Conservation (phyloP, 805 yeast species). For the Saturnispora silvae region DNA sequence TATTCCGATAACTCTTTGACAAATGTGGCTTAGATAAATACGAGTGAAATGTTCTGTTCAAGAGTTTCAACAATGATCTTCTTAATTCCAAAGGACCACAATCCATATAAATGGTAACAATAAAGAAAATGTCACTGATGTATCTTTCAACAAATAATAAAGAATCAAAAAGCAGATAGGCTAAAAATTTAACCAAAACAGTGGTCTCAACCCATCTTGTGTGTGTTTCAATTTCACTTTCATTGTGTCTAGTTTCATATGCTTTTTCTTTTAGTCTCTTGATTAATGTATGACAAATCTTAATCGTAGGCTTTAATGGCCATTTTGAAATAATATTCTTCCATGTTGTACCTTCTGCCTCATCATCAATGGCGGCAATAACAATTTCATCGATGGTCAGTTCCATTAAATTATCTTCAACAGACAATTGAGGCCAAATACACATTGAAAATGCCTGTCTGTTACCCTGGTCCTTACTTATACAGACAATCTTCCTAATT, state of each 20-base stretch:
- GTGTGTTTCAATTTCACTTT: slow-evolving; percentile 37
- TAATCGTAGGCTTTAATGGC: slow-evolving; percentile 58
- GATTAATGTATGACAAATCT: slow-evolving; percentile 56
- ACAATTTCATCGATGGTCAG: slow-evolving; percentile 64
- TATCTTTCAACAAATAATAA: slow-evolving; percentile 48
- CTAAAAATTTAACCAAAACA: slow-evolving; percentile 52
- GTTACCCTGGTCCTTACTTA: slow-evolving; percentile 40
- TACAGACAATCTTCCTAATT: slow-evolving; percentile 49
- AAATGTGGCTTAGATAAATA: slow-evolving; percentile 47
- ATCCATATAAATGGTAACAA: slow-evolving; percentile 53
- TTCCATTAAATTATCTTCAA: slow-evolving; percentile 48
- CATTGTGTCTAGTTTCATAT: slow-evolving; percentile 34
- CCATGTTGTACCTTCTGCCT: slow-evolving; percentile 68
- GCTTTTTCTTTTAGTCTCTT: slow-evolving; percentile 46
- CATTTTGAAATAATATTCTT: slow-evolving; percentile 50
- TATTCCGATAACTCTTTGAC: slow-evolving; percentile 27
- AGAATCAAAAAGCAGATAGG: slow-evolving; percentile 63
- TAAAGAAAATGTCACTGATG: slow-evolving; percentile 60
- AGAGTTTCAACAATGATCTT: slow-evolving; percentile 45
- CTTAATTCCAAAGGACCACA: slow-evolving; percentile 47
- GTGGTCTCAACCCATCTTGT: slow-evolving; percentile 62
- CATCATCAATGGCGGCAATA: slow-evolving; percentile 62
- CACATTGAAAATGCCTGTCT: slow-evolving; percentile 45
- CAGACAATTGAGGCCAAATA: slow-evolving; percentile 58
- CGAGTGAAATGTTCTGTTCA: slow-evolving; percentile 61